Conservation (phyloP, 1,284 basidiomycete species). For the Malassezia caprae region DNA sequence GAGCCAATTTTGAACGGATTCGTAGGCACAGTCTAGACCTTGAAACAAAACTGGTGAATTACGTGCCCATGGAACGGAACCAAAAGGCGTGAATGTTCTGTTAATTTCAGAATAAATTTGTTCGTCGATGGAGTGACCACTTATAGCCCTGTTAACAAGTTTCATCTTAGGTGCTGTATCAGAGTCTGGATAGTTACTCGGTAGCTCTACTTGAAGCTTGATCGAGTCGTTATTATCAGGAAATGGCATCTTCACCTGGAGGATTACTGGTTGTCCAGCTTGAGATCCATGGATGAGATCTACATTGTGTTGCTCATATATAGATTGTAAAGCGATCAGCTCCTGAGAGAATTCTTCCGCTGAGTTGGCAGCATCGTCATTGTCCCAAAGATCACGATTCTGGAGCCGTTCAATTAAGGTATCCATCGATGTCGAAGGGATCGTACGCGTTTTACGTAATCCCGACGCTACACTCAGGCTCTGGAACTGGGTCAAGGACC, state of each 20-base stretch:
- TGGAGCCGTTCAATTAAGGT: constrained; percentile 8
- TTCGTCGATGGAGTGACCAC: constrained; percentile 5
- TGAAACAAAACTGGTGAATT: constrained; percentile 46
- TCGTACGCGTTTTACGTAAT: constrained; percentile 2
- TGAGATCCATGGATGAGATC: constrained; percentile 36
- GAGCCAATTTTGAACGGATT: constrained; percentile 35
- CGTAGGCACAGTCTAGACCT: constrained; percentile 44
- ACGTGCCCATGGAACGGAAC: constrained; percentile 15
- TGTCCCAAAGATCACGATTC: background rate
- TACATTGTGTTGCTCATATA: constrained; percentile 34
- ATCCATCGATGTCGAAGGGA: background rate
- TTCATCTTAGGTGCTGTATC: background rate
- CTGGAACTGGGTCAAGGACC: background rate
- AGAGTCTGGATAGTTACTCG: constrained; percentile 3
- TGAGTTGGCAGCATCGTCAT: background rate
- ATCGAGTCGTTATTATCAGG: background rate
- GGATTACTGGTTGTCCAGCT: constrained; percentile 13
- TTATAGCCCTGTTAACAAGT: constrained; percentile 5
- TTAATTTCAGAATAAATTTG: background rate
- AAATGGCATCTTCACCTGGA: constrained; percentile 1
- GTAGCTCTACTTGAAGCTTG: background rate
- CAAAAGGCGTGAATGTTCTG: background rate
- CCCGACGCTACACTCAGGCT: background rate
- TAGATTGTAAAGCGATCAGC: constrained; percentile 32
- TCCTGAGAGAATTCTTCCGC: constrained; percentile 5